Percentiles rank a stretch among this genome's conserved stretches.
Evolutionary conservation across 2,329 filamentous ascomycete species (phyloP).

Genomic region (Gaeumannomyces sp.): DNA sequence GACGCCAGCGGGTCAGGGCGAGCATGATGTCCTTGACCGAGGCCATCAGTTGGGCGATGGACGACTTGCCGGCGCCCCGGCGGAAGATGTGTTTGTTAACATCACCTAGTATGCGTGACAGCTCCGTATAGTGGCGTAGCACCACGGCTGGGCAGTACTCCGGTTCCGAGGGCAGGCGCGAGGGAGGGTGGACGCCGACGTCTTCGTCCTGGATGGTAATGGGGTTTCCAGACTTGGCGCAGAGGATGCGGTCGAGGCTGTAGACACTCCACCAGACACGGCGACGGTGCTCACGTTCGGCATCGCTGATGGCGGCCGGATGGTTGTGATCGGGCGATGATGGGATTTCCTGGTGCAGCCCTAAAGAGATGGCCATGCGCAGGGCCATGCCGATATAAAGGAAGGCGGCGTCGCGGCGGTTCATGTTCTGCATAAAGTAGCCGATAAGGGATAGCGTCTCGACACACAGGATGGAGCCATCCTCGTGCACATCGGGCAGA

Average conservation of each 20-base stretch:
- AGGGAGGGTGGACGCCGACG: slow-evolving; percentile 36
- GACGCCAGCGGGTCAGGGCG: slow-evolving; percentile 43
- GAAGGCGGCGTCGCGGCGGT: slow-evolving; percentile 42
- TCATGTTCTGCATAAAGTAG: slow-evolving; percentile 46
- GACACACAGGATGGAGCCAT: slow-evolving; percentile 47
- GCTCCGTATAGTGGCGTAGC: slow-evolving; percentile 43
- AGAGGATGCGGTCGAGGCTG: slow-evolving; percentile 46
- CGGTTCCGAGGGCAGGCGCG: slow-evolving; percentile 28
- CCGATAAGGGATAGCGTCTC: slow-evolving; percentile 48
- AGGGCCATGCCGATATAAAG: slow-evolving; percentile 47
- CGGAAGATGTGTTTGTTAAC: slow-evolving; percentile 43
- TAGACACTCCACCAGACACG: slow-evolving; percentile 53
- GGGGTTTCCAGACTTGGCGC: slow-evolving; percentile 48
- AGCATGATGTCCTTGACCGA: slow-evolving; percentile 45
- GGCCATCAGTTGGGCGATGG: slow-evolving; percentile 36
- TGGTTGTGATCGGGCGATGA: slow-evolving; percentile 17
- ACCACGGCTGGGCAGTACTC: slow-evolving; percentile 40
- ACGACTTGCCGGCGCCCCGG: slow-evolving; percentile 35
- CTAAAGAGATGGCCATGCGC: slow-evolving; percentile 51
- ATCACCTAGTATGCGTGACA: slow-evolving; percentile 45
- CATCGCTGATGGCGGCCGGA: slow-evolving; percentile 9
- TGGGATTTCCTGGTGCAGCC: slow-evolving; percentile 47
- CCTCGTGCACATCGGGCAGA: slow-evolving; percentile 48
- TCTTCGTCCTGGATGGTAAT: slow-evolving; percentile 49
- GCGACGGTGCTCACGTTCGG: slow-evolving; percentile 40